phyloP scores from a whole-genome alignment of 441 rosid species.

The Iberis amara region DNA sequence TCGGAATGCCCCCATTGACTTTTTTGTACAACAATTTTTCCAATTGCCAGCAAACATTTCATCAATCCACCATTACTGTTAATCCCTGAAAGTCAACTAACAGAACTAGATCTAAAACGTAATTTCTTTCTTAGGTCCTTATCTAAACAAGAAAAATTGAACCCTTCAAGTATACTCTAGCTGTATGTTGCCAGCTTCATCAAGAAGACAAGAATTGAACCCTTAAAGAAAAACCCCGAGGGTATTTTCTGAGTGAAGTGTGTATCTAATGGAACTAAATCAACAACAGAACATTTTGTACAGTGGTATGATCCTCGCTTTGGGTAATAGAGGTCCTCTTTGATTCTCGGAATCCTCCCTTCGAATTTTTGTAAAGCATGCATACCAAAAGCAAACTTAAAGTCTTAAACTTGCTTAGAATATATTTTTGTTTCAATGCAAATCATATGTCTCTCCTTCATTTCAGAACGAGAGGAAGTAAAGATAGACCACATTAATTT shows the following conservation, averaged over 20 bases:
- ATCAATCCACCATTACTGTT: too few relatives aligned
- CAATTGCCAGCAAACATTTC: background rate
- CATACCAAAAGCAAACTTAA: background rate
- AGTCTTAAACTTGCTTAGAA: background rate
- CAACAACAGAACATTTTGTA: constrained; percentile 36
- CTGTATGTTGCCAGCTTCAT: too few relatives aligned
- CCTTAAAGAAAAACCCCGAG: too few relatives aligned
- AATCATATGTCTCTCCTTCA: background rate
- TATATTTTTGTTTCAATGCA: background rate
- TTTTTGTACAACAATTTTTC: background rate
- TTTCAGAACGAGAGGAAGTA: background rate
- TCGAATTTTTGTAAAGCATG: background rate
- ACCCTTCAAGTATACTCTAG: too few relatives aligned
- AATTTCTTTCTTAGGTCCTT: too few relatives aligned
- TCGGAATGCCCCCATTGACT: constrained; percentile 19
- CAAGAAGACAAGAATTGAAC: too few relatives aligned
- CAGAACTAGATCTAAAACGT: too few relatives aligned
- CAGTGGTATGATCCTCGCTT: constrained; percentile 90
- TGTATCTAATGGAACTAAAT: background rate
- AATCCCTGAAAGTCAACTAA: too few relatives aligned
- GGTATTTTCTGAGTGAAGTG: background rate
- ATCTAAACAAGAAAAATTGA: too few relatives aligned
- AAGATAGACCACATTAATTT: background rate
- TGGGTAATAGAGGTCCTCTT: constrained; percentile 88
- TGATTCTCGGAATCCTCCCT: constrained; percentile 62